phyloP scores from a whole-genome alignment of 129 eudicot genomes.

The Saussurea involucrata region DNA sequence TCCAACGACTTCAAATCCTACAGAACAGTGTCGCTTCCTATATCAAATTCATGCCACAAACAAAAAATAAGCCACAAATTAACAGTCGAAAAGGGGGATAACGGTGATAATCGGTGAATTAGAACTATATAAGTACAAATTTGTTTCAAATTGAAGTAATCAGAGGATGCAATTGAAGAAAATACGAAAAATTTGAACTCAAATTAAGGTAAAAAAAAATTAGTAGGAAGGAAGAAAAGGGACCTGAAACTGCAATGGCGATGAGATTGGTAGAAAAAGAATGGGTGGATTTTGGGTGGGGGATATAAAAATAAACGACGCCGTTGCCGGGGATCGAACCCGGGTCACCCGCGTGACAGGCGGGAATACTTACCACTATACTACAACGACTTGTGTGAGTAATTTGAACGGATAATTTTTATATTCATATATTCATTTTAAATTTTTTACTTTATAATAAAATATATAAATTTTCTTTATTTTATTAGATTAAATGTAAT shows the following conservation, averaged over 20 bases:
- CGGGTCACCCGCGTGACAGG: constrained; percentile 87
- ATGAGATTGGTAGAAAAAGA: background rate
- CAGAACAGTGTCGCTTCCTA: background rate
- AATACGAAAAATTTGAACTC: background rate
- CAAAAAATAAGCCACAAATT: background rate
- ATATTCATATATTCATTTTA: no score
- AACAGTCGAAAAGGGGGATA: background rate
- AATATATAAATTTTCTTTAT: no score
- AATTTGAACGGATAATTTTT: fast-evolving
- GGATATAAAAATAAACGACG: constrained; percentile 11
- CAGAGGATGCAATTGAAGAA: background rate
- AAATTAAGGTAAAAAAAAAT: background rate
- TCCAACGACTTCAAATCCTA: background rate
- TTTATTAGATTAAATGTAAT: no score
- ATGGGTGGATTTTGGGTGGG: background rate
- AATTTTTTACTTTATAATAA: no score
- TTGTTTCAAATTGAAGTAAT: background rate
- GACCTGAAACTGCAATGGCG: constrained; percentile 6
- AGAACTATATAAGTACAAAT: background rate
- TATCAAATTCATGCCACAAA: background rate
- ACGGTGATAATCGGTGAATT: background rate
- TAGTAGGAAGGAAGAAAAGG: background rate
- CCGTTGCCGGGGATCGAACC: constrained; percentile 78
- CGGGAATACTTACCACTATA: constrained; percentile 44
- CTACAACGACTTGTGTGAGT: background rate